Percentiles rank a stretch among this genome's conserved stretches.
Conservation (phyloP, 768 basidiomycete genomes). For the Naganishia antarctica region DNA sequence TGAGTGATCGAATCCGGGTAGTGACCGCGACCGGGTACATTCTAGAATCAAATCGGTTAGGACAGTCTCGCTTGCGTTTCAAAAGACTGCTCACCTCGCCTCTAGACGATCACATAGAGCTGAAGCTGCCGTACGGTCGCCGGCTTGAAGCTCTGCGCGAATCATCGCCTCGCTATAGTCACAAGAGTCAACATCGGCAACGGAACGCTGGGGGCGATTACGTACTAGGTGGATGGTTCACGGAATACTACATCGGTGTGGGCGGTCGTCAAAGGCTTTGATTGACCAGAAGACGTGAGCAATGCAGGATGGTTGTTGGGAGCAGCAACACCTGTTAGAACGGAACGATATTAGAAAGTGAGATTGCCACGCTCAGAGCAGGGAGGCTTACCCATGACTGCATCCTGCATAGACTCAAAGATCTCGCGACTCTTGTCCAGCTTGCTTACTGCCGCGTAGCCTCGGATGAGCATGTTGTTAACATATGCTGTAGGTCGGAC, state of each 20-base stretch:
- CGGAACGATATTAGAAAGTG: not conserved
- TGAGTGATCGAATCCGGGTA: conserved; percentile 35
- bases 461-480: conserved; percentile 76
- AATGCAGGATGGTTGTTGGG: conserved; percentile 80
- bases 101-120: conserved; percentile 67
- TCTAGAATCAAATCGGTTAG: conserved; percentile 18
- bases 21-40: conserved; percentile 45
- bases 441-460: conserved; percentile 64
- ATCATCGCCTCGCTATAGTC: conserved; percentile 93
- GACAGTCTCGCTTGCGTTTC: too few relatives aligned
- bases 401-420: conserved; percentile 76
- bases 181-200: conserved; percentile 1
- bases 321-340: conserved; percentile 68
- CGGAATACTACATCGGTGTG: conserved; percentile 64
- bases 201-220: conserved; percentile 8
- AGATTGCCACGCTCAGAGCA: not conserved
- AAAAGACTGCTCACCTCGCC: conserved; percentile 57
- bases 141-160: conserved; percentile 75
- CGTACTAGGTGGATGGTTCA: conserved; percentile 58
- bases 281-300: conserved; percentile 51
- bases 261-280: conserved; percentile 44
- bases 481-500: conserved; percentile 94
- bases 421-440: conserved; percentile 67
- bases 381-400: conserved; percentile 54
- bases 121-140: conserved; percentile 65